Base-by-base conservation (phyloP, 2,329 filamentous ascomycete species). In the Fulvia fulva region DNA sequence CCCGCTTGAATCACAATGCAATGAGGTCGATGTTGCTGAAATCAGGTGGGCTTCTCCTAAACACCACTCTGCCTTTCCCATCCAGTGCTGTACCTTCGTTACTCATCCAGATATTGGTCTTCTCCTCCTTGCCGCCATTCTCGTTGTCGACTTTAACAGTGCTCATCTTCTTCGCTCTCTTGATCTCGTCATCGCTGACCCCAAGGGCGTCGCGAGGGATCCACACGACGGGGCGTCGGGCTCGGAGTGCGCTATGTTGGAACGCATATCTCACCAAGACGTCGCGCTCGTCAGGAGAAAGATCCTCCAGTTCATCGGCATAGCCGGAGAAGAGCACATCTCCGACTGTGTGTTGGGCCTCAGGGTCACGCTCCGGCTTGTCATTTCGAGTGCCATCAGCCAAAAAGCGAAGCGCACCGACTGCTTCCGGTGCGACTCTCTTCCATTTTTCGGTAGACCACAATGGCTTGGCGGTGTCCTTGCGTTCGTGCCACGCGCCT, bases 51-150 rank as follows among this genome's bases (percentile, higher is more conserved):
- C 64, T 69, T 26, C 63, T 55, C 28, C 66, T 51, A 55, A 71
- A 72, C 16, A 66, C 64, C 26, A 96, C 91, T 19, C 88, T 85
- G 28, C 85, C 85, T 73, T 91, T 91, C 56, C 86, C 88, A 76
- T 97, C 91, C 66, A 97, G 78, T 9, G 90, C 89, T 21, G 93
- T 91, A 58, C 91, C 91, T 72, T 95, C 89, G 73, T 97, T 97
- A 67, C 90, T 96, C 71, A 97, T 91, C 89, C 91, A 96, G 53
- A 97, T 88, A 64, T 66, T 70, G 44, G 68, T 71, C 63, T 66
- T 69, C 49, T 67, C 63, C 56, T 62, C 59, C 23, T 58, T 58
- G 9, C 37, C 60, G 2, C 55, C 55, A 22, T 57, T 23, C 12
- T 37, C 55, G 2, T 57, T 53, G 44, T 65, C 61, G 19, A 67